Percentiles rank a stretch among this genome's conserved stretches.
Conservation (phyloP, 768 basidiomycete genomes). For the Clitopilus passeckerianus region DNA sequence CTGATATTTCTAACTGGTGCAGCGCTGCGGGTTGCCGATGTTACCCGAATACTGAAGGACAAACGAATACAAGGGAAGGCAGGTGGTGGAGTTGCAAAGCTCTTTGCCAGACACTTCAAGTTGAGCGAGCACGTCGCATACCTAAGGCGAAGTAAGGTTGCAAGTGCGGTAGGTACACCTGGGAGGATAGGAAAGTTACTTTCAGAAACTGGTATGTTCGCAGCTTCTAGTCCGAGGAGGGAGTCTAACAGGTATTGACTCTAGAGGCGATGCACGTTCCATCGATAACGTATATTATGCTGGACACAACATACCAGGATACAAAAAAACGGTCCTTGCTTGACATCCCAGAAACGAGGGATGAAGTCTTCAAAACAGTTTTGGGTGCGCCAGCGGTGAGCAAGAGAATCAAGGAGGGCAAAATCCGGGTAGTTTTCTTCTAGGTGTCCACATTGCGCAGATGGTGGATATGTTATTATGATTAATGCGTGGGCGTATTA, state of each 20-base stretch:
- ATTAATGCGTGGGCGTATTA: slow-evolving; percentile 7
- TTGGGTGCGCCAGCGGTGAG: slow-evolving; percentile 58
- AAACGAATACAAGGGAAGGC: slow-evolving; percentile 72
- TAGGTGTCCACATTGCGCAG: slow-evolving; percentile 22
- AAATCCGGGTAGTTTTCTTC: slow-evolving; percentile 77
- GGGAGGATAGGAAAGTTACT: slow-evolving; percentile 85
- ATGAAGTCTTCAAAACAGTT: slow-evolving; percentile 74
- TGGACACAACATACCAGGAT: slow-evolving; percentile 73
- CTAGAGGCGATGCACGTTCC: slow-evolving; percentile 68
- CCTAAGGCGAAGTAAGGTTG: slow-evolving; percentile 80
- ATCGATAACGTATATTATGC: slow-evolving; percentile 78
- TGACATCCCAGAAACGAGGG: slow-evolving; percentile 81
- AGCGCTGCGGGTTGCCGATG: slow-evolving; percentile 90
- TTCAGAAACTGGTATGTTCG: slow-evolving; percentile 54
- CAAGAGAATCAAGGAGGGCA: slow-evolving; percentile 64
- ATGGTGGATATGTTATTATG: slow-evolving; percentile 3
- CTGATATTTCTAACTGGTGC: slow-evolving; percentile 81
- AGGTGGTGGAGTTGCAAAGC: slow-evolving; percentile 88
- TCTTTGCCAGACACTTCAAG: slow-evolving; percentile 96
- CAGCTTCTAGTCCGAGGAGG: background rate
- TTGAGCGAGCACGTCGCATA: slow-evolving; percentile 82
- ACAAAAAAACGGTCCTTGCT: slow-evolving; percentile 70
- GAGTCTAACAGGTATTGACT: slow-evolving; percentile 7
- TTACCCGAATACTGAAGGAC: slow-evolving; percentile 69
- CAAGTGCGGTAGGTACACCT: slow-evolving; percentile 89